phyloP scores from a whole-genome alignment of 495 filamentous ascomycete genomes.

The Xylaria flabelliformis region DNA sequence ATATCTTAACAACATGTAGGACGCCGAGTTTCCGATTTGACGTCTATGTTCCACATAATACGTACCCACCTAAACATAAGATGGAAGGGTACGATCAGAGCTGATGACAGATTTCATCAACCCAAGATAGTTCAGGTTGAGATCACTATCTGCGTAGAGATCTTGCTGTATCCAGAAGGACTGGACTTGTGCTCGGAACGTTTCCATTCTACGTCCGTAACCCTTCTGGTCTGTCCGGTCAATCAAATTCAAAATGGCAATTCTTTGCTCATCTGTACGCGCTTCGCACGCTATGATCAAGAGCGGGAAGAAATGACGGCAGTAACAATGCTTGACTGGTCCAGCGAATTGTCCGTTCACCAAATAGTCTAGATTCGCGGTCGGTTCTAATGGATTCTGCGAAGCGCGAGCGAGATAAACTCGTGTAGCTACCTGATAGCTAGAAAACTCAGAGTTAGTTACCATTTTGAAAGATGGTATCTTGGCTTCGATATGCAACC shows the following conservation, averaged over 20 bases:
- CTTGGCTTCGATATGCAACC: too few species aligned
- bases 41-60: background rate
- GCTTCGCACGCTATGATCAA: slow-evolving; percentile 38
- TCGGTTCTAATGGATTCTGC: slow-evolving; percentile 23
- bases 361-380: slow-evolving; percentile 25
- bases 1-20: too few species aligned
- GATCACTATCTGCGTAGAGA: slow-evolving; percentile 31
- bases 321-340: slow-evolving; percentile 9
- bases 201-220: slow-evolving; percentile 26
- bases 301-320: slow-evolving; percentile 30
- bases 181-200: slow-evolving; percentile 28
- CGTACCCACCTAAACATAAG: background rate
- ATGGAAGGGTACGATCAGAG: slow-evolving; percentile 11
- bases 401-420: slow-evolving; percentile 38
- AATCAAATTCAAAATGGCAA: slow-evolving; percentile 33
- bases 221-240: slow-evolving; percentile 29
- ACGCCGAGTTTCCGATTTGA: too few species aligned
- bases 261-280: slow-evolving; percentile 33
- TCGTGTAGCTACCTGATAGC: slow-evolving; percentile 27
- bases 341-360: slow-evolving; percentile 21
- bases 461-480: too few species aligned
- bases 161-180: slow-evolving; percentile 38
- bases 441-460: too few species aligned
- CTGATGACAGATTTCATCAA: slow-evolving; percentile 21
- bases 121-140: slow-evolving; percentile 1